Base-by-base conservation (phyloP, 163 green algal genomes). In the Scenedesmus sp. region DNA sequence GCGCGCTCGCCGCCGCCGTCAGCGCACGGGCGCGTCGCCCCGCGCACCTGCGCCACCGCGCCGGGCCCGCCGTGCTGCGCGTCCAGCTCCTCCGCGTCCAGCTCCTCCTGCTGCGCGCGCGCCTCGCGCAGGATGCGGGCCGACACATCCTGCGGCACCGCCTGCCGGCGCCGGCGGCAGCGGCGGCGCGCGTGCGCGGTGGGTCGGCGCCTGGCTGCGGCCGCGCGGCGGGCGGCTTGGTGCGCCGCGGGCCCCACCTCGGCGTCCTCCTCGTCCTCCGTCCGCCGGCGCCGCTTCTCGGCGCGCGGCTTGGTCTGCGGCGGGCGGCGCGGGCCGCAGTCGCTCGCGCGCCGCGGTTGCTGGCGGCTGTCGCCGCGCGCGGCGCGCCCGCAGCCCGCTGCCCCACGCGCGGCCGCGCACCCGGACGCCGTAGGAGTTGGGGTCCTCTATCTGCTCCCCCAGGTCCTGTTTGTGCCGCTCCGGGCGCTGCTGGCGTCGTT, bases 91-190 rank as follows among this genome's bases (percentile, higher is more conserved):
- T 95, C 91, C 2, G 80, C 87, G 33, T 94, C 89, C 5, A 96
- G 14, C 63, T 97, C 91, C 48, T 92, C 81, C 65, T 95, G 90
- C 84, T 97, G 92, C 56, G 83, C 82, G 2, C 87, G 87, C 4
- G 92, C 91, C 64, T 91, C 84, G 18, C 86, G 79, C 44, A 97
- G 77, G 39, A 97, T 92, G 28, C 87, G 85, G 11, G 51, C 42
- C 28, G 65, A 64, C 34, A 69, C 51, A 56, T 60, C 42, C 44
- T 73, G 50, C 0, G 69, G 53, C n/a, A 77, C 69, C 44, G 50
- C 34, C 57, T 82, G 70, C 36, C 58, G 24, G 58, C 58, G 42
- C 0, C 26, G 22, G 18, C 62, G 50, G 58, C 33, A 50, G 20
- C 36, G 39, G 39, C 39, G 39, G 6, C 10, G 39, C 10, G 39